phyloP scores from a whole-genome alignment of 495 filamentous ascomycete genomes.

The Ramalina intermedia region DNA sequence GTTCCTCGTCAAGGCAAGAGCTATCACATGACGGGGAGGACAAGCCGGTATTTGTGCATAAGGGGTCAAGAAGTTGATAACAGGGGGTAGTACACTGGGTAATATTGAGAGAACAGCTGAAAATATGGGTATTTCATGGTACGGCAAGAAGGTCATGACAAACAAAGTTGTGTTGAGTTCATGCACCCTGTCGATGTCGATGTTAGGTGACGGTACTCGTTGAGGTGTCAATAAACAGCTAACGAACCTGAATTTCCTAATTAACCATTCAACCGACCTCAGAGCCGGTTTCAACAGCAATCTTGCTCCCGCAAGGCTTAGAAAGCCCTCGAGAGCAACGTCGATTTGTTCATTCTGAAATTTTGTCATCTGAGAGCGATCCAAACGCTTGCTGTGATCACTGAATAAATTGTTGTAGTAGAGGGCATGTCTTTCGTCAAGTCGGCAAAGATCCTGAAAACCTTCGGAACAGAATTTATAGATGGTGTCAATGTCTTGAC shows the following conservation, averaged over 20 bases:
- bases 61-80: constrained; percentile 73
- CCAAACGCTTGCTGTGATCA: constrained; percentile 75
- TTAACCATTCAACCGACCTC: constrained; percentile 86
- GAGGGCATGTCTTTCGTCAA: constrained; percentile 59
- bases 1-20: constrained; percentile 64
- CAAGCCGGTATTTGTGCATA: constrained; percentile 61
- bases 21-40: constrained; percentile 64
- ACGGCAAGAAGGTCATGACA: constrained; percentile 83
- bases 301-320: constrained; percentile 60
- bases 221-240: not conserved
- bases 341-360: constrained; percentile 71
- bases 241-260: constrained; percentile 73
- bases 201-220: constrained; percentile 15
- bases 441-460: constrained; percentile 72
- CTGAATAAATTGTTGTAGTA: constrained; percentile 71
- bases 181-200: constrained; percentile 50
- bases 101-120: constrained; percentile 69
- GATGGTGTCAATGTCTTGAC: constrained; percentile 77
- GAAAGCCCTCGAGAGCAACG: constrained; percentile 59
- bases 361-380: constrained; percentile 68
- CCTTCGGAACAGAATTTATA: constrained; percentile 77
- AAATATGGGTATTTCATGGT: constrained; percentile 71
- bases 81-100: constrained; percentile 50
- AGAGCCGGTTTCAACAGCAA: constrained; percentile 71
- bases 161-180: constrained; percentile 71